Base-by-base conservation (phyloP, 2,329 filamentous ascomycete species). In the Colletotrichum tabaci region DNA sequence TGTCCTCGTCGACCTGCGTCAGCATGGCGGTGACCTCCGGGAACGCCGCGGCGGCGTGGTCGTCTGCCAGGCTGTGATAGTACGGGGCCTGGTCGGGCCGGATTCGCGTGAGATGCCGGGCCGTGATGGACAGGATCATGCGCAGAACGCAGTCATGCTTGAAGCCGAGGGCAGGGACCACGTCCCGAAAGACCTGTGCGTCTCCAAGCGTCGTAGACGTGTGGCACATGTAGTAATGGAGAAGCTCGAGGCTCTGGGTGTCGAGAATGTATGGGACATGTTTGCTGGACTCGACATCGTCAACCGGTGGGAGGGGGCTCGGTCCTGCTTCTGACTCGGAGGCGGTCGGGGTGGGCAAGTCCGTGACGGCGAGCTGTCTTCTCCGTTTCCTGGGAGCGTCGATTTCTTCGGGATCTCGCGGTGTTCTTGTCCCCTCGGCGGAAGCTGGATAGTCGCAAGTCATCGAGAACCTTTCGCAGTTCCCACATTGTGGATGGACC, bases 151-250 rank as follows among this genome's bases (percentile, higher is more conserved):
- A 75, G 12, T 72, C 66, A 23, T 76, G 61, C 40, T 65, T 55
- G 58, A 78, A 75, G 7, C 76, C 77, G 5, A 79, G 66, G 12
- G 57, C 67, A 13, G 75, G 77, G 15, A 66, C 66, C 57, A 74
- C 73, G 3, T 73, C 64, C 4, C 58, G 64, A 74, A 75, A 76
- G 26, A 75, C 50, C 23, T 58, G 46, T 1, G 66, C 55, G 57
- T 74, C 71, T 21, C 71, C 74, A 16, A 76, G 46, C 16, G 73
- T 74, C 3, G 62, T n/a, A 16, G 73, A 61, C 5, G 74, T 73
- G n/a, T 73, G 65, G 44, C 60, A 73, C 58, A 76, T 67, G 61
- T 74, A 78, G 64, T 76, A 62, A 62, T 77, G 72, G 23, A 76
- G 72, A 2, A 79, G 71, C 67, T 77, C 74, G 15, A 76, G 61